Conservation (phyloP, 1,284 basidiomycete species). For the Lignosus rhinocerotis region DNA sequence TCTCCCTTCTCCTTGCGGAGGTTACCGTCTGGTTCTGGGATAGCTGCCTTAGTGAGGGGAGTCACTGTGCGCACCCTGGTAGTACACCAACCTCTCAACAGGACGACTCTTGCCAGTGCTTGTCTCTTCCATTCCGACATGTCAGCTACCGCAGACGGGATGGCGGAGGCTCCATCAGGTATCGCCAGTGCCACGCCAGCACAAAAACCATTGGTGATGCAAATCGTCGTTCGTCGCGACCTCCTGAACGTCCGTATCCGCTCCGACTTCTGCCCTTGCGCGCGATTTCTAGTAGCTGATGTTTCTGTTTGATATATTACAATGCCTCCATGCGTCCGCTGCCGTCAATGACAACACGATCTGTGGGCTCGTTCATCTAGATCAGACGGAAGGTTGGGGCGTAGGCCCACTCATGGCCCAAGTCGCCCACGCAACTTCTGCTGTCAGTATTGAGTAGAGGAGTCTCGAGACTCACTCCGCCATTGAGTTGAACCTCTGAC, state of each 20-base stretch:
- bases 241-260: slow-evolving; percentile 40
- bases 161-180: background rate
- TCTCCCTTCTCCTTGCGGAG: no score
- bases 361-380: background rate
- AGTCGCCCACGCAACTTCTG: slow-evolving; percentile 52
- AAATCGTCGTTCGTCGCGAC: slow-evolving; percentile 47
- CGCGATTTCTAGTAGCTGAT: background rate
- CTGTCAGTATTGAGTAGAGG: slow-evolving; percentile 30
- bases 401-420: slow-evolving; percentile 59
- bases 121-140: no score
- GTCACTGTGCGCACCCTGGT: no score
- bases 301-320: background rate
- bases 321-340: background rate
- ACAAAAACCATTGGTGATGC: slow-evolving; percentile 40
- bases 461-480: no score
- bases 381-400: slow-evolving; percentile 47
- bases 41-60: no score
- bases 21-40: no score
- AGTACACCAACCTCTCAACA: no score
- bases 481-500: no score
- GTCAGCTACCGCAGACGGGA: background rate
- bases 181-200: background rate
- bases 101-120: no score
- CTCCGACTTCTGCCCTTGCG: background rate
- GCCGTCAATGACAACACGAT: background rate